phyloP scores from a whole-genome alignment of 2,329 filamentous ascomycete species.

The Alternaria sp. region DNA sequence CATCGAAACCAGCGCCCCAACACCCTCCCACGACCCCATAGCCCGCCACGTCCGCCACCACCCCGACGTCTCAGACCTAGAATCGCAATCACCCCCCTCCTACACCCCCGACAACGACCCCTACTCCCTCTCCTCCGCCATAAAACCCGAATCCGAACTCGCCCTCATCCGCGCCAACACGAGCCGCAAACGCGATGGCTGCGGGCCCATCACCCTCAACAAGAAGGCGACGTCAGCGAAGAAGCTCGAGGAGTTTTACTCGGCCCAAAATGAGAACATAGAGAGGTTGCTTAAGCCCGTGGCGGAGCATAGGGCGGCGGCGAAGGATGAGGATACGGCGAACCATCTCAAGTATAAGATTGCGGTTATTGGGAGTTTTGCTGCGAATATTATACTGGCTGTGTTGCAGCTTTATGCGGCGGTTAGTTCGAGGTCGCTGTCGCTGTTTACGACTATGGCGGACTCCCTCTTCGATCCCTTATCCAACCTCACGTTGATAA shows the following conservation, averaged over 20 bases:
- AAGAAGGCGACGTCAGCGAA: conserved; percentile 54
- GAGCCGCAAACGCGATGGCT: conserved; percentile 68
- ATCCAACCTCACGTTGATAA: conserved; percentile 84
- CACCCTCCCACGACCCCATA: conserved; percentile 43
- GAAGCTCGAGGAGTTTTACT: conserved; percentile 81
- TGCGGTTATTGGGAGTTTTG: conserved; percentile 71
- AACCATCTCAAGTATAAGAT: conserved; percentile 80
- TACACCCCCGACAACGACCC: conserved; percentile 75
- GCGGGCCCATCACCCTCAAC: conserved; percentile 51
- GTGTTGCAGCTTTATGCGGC: conserved; percentile 88
- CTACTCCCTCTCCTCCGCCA: conserved; percentile 75
- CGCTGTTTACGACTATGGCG: conserved; percentile 86
- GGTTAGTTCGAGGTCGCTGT: conserved; percentile 78
- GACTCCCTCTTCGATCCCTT: conserved; percentile 93
- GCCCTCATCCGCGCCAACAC: conserved; percentile 80
- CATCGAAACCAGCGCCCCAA: conserved; percentile 41
- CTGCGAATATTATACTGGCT: conserved; percentile 80
- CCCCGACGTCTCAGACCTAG: conserved; percentile 46
- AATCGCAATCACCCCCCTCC: conserved; percentile 60
- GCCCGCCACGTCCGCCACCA: conserved; percentile 41
- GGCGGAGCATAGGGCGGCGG: conserved; percentile 84
- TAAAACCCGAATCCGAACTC: conserved; percentile 81
- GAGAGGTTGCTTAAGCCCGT: conserved; percentile 90
- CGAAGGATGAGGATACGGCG: conserved; percentile 78
- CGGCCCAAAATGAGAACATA: conserved; percentile 91